These are phyloP conservation scores for Zygosaccharomyces bailii DNA, from an alignment of 805 yeast species.

Conservation along the genomic window DNA sequence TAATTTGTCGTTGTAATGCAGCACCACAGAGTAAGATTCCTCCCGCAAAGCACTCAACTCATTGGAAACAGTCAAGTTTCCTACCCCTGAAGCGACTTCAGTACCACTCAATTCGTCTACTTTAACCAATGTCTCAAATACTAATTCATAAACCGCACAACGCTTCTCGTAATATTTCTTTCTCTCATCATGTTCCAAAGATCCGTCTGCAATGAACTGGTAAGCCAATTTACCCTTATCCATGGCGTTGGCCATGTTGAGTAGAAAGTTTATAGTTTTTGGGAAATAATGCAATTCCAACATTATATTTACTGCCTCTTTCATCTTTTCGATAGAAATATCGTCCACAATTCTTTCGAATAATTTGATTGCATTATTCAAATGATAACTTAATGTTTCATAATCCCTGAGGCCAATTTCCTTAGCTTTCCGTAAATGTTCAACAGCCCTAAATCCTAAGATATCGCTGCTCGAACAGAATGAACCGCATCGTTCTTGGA, in stretches of 20 bases:
- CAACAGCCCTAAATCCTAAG: slow-evolving; percentile 88
- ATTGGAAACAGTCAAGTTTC: slow-evolving; percentile 24
- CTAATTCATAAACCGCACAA: slow-evolving; percentile 59
- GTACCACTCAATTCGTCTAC: slow-evolving; percentile 63
- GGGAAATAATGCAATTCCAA: slow-evolving; percentile 71
- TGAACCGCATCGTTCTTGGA: slow-evolving; percentile 91
- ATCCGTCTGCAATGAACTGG: slow-evolving; percentile 53
- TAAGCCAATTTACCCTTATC: slow-evolving; percentile 60
- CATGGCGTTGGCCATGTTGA: slow-evolving; percentile 68
- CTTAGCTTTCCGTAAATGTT: slow-evolving; percentile 82
- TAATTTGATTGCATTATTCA: slow-evolving; percentile 69
- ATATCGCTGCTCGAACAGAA: slow-evolving; percentile 95
- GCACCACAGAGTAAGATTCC: slow-evolving; percentile 68
- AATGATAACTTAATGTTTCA: slow-evolving; percentile 62
- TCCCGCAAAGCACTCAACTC: slow-evolving; percentile 59
- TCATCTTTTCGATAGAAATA: slow-evolving; percentile 71
- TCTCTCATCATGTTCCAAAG: slow-evolving; percentile 49
- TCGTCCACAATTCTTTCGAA: slow-evolving; percentile 78
- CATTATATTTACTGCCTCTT: slow-evolving; percentile 77
- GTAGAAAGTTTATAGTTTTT: slow-evolving; percentile 79
- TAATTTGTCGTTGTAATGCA: slow-evolving; percentile 70
- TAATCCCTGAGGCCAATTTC: slow-evolving; percentile 67
- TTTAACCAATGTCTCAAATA: slow-evolving; percentile 70
- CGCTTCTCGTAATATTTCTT: slow-evolving; percentile 51
- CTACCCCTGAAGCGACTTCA: slow-evolving; percentile 10